Percentiles rank a stretch among this genome's conserved stretches.
Conservation (phyloP, 805 yeast species). For the Candida argentea region DNA sequence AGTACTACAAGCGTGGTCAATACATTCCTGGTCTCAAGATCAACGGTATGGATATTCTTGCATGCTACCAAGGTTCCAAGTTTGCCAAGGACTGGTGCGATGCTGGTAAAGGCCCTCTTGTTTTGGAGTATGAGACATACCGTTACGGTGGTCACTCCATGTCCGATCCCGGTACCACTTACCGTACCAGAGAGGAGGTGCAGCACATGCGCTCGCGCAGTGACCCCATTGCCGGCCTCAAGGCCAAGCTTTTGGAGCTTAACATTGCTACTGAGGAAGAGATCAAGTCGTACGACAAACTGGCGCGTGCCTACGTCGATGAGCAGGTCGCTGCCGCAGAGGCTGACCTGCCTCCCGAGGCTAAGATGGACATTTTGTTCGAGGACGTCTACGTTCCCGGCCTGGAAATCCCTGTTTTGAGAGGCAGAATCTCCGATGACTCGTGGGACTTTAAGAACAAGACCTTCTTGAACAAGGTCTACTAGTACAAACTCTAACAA, state of each 20-base stretch:
- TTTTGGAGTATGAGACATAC: slow-evolving; percentile 94
- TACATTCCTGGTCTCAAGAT: slow-evolving; percentile 97
- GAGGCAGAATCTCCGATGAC: slow-evolving; percentile 96
- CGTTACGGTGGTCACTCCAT: slow-evolving; percentile 99
- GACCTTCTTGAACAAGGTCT: slow-evolving; percentile 36
- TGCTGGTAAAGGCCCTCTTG: slow-evolving; percentile 91
- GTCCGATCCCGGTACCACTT: slow-evolving; percentile 99
- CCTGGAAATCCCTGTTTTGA: slow-evolving; percentile 79
- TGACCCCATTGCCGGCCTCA: slow-evolving; percentile 96
- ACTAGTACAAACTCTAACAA: no score
- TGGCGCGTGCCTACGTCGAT: slow-evolving; percentile 90
- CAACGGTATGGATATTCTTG: slow-evolving; percentile 97
- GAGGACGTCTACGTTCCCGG: slow-evolving; percentile 97
- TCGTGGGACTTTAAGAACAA: slow-evolving; percentile 70
- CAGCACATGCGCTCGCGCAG: slow-evolving; percentile 98
- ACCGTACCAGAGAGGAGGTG: slow-evolving; percentile 99
- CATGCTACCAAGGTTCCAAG: slow-evolving; percentile 90
- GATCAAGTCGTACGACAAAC: slow-evolving; percentile 89
- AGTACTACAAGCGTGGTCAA: slow-evolving; percentile 98
- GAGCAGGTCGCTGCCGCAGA: slow-evolving; percentile 92
- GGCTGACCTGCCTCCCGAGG: slow-evolving; percentile 90
- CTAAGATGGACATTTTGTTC: slow-evolving; percentile 86
- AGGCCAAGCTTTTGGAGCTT: slow-evolving; percentile 73
- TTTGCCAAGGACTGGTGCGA: slow-evolving; percentile 95
- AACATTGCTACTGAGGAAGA: slow-evolving; percentile 89